A percentile compares a stretch with the other conserved stretches of the same genome.
Conservation (phyloP, 495 filamentous ascomycete genomes). For the Chaetomium fimeti region DNA sequence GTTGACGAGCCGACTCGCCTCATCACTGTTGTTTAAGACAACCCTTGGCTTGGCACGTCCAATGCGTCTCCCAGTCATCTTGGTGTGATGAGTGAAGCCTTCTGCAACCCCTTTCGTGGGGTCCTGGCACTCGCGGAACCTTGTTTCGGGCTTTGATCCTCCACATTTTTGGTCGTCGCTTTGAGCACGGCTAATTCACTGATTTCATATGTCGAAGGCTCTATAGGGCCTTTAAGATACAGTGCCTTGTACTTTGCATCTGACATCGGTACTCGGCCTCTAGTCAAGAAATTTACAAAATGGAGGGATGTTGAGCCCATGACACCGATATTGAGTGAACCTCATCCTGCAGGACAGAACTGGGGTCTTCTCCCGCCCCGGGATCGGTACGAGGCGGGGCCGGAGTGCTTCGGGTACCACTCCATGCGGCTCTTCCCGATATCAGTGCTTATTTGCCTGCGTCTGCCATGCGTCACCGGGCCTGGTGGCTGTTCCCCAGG, state of each 20-base stretch:
- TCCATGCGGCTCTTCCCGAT: slow-evolving; percentile 32
- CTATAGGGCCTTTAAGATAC: background rate
- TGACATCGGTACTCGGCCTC: slow-evolving; percentile 3
- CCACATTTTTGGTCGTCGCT: no score
- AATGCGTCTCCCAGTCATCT: no score
- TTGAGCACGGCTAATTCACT: no score
- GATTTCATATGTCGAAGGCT: no score
- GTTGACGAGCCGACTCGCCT: background rate
- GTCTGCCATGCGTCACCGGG: slow-evolving; percentile 26
- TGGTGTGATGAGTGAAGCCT: no score
- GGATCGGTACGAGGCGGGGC: slow-evolving; percentile 8
- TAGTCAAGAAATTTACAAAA: no score
- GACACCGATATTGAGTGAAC: slow-evolving; percentile 12
- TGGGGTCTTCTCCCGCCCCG: slow-evolving; percentile 5
- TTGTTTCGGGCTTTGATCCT: background rate
- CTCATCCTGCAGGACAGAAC: slow-evolving; percentile 12
- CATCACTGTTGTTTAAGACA: background rate
- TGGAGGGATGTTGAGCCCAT: no score
- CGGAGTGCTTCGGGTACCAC: slow-evolving; percentile 15
- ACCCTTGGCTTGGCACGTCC: no score
- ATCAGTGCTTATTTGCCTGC: slow-evolving; percentile 21
- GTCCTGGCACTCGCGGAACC: background rate
- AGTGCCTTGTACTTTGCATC: background rate
- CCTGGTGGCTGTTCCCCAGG: slow-evolving; percentile 26
- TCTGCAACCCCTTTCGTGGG: background rate